Evolutionary conservation across 192 early-diverging fungal species (phyloP), one percentile per base, ranked within the genome.

Genomic region (Gaertneriomyces semiglobifer): DNA sequence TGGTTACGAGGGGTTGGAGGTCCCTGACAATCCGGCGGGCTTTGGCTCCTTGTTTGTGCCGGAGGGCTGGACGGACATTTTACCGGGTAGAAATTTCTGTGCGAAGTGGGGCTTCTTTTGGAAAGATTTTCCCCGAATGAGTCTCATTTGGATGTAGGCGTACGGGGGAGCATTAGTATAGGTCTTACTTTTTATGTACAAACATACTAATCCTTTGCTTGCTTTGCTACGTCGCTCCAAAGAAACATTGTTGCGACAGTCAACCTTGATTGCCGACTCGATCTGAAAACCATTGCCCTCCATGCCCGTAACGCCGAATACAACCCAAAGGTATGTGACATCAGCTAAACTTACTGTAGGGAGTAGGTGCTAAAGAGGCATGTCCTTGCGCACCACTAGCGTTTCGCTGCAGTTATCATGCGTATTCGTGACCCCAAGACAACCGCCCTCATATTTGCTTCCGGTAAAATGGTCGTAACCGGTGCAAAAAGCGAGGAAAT

Each of bases 241-340:
- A 92, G 92, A 79, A 99, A 99, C 72, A 95, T 99, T 69, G 96
- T 99, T 9, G 95, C 96, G 20, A 99, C 96, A 14, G 96, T 99
- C 70, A 97, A 99, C 75, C 82, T 99, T 66, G 96, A 98, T 75
- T 93, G 90, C 82, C 88, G 89, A 54, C 86, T 99, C 68, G 97
- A 99, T 75, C 74, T 99, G 60, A 99, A 99, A 80, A 96, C 92
- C 41, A 99, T 99, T 76, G 97, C 97, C 44, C 81, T 99, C 60
- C 94, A 98, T 69, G 97, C 97, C n/a, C 87, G 97, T 60, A 99
- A 99, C 75, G 97, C 97, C 73, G 97, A 99, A 80, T 99, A 99
- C 83, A 99, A 99, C 77, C 97, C 97, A 74, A 99, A 99, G 91
- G 94, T 96, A 86, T 2, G 25, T 33, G 25, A 33, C 25, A 33